phyloP scores from a whole-genome alignment of 805 yeast species.

The Schizosaccharomyces lindneri region DNA sequence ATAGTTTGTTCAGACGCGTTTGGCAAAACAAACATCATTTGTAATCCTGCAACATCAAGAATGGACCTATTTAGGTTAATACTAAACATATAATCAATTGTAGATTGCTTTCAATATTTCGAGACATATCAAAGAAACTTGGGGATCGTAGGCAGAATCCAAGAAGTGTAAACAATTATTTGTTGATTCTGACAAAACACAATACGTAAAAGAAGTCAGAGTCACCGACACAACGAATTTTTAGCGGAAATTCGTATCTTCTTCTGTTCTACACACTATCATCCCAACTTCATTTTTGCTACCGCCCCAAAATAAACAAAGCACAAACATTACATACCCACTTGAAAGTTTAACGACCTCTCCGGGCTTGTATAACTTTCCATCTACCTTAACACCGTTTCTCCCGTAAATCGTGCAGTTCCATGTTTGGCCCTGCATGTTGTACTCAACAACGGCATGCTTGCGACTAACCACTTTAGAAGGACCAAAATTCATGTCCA shows the following conservation, averaged over 20 bases:
- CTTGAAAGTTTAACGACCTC: constrained; percentile 30
- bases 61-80: constrained; percentile 21
- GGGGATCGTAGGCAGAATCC: too few relatives aligned
- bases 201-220: too few relatives aligned
- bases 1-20: constrained; percentile 18
- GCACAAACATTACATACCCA: constrained; percentile 22
- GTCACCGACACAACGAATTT: too few relatives aligned
- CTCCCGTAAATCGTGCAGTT: constrained; percentile 63
- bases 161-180: too few relatives aligned
- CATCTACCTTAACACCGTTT: constrained; percentile 82
- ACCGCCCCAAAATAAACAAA: constrained; percentile 32
- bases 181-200: too few relatives aligned
- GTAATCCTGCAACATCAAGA: constrained; percentile 86
- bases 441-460: constrained; percentile 68
- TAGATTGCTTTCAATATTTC: too few relatives aligned
- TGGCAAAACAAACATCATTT: constrained; percentile 95
- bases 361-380: constrained; percentile 21
- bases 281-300: too few relatives aligned
- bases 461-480: constrained; percentile 86
- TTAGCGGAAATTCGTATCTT: too few relatives aligned
- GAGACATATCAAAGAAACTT: too few relatives aligned
- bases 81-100: too few relatives aligned
- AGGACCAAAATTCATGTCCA: constrained; percentile 84
- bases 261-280: too few relatives aligned
- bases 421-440: constrained; percentile 57